Evolutionary conservation across 2,329 filamentous ascomycete species (phyloP).

Genomic region (Waltergamsia citrina): DNA sequence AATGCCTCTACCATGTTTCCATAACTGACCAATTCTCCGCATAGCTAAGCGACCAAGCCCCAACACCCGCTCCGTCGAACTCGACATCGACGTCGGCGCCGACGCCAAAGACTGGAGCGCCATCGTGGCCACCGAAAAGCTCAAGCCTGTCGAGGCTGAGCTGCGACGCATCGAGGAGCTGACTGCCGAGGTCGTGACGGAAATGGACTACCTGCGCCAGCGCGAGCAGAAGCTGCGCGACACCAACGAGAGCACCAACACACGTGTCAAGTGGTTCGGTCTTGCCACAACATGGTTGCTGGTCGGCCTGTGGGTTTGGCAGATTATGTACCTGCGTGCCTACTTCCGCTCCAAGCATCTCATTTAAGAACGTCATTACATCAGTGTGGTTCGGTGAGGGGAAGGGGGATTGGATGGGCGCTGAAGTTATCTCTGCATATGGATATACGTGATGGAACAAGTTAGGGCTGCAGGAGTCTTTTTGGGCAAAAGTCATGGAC

Average conservation of each 20-base stretch:
- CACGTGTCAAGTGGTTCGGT: slow-evolving; percentile 97
- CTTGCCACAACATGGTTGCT: slow-evolving; percentile 88
- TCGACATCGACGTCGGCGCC: slow-evolving; percentile 92
- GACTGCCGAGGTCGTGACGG: slow-evolving; percentile 75
- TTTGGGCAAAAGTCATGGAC: too few species aligned
- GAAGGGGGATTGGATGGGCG: too few species aligned
- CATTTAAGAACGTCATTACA: too few species aligned
- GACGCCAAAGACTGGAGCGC: slow-evolving; percentile 97
- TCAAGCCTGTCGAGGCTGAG: slow-evolving; percentile 94
- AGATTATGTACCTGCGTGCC: slow-evolving; percentile 92
- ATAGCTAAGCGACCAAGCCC: slow-evolving; percentile 28
- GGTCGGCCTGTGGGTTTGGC: slow-evolving; percentile 84
- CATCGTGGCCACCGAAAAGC: slow-evolving; percentile 92
- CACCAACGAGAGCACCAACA: slow-evolving; percentile 99
- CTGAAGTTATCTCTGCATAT: too few species aligned
- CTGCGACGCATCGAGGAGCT: slow-evolving; percentile 87
- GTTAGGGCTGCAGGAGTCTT: too few species aligned
- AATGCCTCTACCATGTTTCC: slow-evolving; percentile 1
- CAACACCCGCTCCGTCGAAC: slow-evolving; percentile 66
- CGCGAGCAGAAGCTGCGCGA: slow-evolving; percentile 94
- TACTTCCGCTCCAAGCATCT: slow-evolving; percentile 68
- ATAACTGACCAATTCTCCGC: neutral
- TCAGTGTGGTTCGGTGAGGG: too few species aligned
- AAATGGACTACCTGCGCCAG: slow-evolving; percentile 90
- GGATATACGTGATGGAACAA: too few species aligned